Conservation (phyloP, 768 basidiomycete genomes). For the Kwoniella dendrophila region DNA sequence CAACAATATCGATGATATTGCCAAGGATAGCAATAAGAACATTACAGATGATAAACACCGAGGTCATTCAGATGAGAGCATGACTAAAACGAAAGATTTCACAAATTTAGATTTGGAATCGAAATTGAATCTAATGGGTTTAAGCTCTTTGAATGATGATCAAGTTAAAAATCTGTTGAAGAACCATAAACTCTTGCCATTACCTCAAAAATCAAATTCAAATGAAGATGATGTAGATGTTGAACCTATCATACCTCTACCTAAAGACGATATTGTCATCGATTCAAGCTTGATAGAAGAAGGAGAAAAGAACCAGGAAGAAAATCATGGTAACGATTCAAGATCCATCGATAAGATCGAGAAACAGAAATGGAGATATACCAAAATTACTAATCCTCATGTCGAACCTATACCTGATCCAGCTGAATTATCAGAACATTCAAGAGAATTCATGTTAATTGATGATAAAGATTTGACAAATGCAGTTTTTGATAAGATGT, state of each 20-base stretch:
- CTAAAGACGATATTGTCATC: constrained; percentile 2
- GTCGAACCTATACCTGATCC: constrained; percentile 40
- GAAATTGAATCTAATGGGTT: too few relatives aligned
- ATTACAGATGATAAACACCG: too few relatives aligned
- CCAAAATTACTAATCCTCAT: constrained; percentile 28
- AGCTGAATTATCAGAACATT: constrained; percentile 57
- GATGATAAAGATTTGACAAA: constrained; percentile 62
- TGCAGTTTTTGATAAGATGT: constrained; percentile 67
- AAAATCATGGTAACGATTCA: neutral
- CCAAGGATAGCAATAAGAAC: too few relatives aligned
- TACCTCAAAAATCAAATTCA: too few relatives aligned
- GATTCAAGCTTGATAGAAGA: neutral
- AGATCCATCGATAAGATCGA: neutral
- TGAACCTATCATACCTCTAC: too few relatives aligned
- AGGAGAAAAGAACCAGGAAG: neutral
- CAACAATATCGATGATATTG: constrained; percentile 8
- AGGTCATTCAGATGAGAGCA: too few relatives aligned
- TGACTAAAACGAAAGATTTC: too few relatives aligned
- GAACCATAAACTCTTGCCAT: too few relatives aligned
- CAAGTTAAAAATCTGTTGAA: neutral
- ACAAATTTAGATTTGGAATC: too few relatives aligned
- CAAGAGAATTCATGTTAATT: constrained; percentile 61
- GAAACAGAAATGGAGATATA: constrained; percentile 13
- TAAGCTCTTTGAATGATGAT: too few relatives aligned
- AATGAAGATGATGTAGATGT: too few relatives aligned